phyloP scores from a whole-genome alignment of 345 rosid genomes.

The Dipteronia sinensis region DNA sequence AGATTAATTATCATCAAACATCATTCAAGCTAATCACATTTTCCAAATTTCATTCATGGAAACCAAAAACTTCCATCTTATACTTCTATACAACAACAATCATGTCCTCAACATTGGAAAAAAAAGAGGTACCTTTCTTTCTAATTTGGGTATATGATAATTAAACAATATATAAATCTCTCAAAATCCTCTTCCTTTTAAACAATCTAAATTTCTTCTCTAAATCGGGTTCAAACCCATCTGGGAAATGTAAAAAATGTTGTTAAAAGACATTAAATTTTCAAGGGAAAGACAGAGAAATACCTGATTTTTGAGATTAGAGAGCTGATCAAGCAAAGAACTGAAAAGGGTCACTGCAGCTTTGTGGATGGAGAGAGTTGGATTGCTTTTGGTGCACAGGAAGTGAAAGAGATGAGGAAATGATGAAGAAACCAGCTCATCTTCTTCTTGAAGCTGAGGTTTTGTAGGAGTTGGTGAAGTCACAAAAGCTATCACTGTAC shows the following conservation, averaged over 20 bases:
- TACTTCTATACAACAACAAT: not conserved
- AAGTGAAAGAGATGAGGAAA: constrained; percentile 42
- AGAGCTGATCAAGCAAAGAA: constrained; percentile 31
- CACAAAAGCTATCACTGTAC: constrained; percentile 42
- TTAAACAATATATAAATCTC: not conserved
- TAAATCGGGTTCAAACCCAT: not conserved
- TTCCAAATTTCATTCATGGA: not conserved
- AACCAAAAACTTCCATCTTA: not conserved
- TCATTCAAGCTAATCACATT: not conserved
- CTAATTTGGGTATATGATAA: not conserved
- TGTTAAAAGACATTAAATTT: not conserved
- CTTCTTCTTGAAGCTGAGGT: constrained; percentile 17
- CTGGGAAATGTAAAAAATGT: not conserved
- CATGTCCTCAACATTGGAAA: not conserved
- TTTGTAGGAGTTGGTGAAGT: constrained; percentile 27
- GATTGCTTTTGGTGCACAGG: constrained; percentile 36
- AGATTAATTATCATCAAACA: not conserved
- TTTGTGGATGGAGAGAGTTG: constrained; percentile 42
- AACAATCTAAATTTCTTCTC: not conserved
- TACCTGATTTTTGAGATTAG: constrained; percentile 45
- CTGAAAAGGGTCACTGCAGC: constrained; percentile 43
- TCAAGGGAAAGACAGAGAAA: not conserved
- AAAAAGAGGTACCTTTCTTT: not conserved
- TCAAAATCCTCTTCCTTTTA: not conserved
- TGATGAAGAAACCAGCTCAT: constrained; percentile 31